Percentiles rank a stretch among this genome's conserved stretches.
These are phyloP conservation scores for Pseudogymnoascus sp. DNA, from an alignment of 2,329 filamentous ascomycete genomes.

Conservation along the genomic window DNA sequence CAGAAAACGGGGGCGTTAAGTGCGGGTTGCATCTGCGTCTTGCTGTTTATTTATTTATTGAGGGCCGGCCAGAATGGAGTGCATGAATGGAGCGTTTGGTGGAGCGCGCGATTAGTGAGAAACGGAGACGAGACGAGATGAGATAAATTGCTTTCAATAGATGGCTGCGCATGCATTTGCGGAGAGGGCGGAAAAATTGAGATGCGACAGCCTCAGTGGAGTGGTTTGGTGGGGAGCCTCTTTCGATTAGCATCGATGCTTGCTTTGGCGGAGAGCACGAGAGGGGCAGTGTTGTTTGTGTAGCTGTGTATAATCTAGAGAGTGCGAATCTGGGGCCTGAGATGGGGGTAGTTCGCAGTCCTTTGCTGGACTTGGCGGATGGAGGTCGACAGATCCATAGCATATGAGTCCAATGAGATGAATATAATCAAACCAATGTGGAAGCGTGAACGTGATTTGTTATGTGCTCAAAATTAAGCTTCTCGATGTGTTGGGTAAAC, in stretches of 20 bases:
- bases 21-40: constrained; percentile 7
- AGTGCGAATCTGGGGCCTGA: neutral
- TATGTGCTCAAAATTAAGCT: neutral
- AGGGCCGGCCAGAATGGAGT: constrained; percentile 6
- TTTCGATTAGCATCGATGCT: neutral
- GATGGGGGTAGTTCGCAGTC: neutral
- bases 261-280: neutral
- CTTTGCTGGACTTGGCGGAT: neutral
- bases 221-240: constrained; percentile 1
- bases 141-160: constrained; percentile 7
- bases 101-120: neutral
- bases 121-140: neutral
- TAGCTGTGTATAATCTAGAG: constrained; percentile 10
- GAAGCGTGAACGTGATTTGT: neutral
- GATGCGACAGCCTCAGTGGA: constrained; percentile 9
- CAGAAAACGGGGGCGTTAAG: constrained; percentile 6
- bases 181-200: neutral
- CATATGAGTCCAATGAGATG: constrained; percentile 9
- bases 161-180: constrained; percentile 5
- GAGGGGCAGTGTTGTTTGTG: neutral
- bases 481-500: neutral
- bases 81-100: constrained; percentile 6
- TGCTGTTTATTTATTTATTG: neutral
- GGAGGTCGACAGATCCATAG: neutral
- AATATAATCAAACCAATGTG: neutral